Evolutionary conservation across 352 stramenopile genomes (phyloP).

Genomic region (Phytopythium ostracodes): DNA sequence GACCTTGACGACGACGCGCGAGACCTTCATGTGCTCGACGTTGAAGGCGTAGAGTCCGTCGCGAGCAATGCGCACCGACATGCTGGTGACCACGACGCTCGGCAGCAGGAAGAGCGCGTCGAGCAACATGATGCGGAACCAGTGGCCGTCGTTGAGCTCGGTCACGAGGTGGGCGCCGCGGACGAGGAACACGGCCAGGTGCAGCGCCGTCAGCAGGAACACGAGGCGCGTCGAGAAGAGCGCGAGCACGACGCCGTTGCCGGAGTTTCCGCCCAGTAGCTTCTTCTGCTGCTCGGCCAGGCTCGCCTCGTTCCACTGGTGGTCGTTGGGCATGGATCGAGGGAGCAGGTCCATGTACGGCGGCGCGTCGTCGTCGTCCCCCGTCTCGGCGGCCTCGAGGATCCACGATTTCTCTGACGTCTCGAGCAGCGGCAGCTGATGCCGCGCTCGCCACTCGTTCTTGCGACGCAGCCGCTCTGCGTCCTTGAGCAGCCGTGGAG

Average conservation of each 20-base stretch:
- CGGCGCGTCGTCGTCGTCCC: conserved; percentile 31
- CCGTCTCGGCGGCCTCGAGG: conserved; percentile 23
- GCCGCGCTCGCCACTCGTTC: conserved; percentile 44
- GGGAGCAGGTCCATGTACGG: conserved; percentile 49
- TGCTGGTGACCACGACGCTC: conserved; percentile 52
- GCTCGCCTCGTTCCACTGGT: conserved; percentile 33
- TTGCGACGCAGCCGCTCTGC: conserved; percentile 56
- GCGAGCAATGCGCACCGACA: conserved; percentile 60
- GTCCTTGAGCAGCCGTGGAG: conserved; percentile 46
- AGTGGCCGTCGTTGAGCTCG: conserved; percentile 4
- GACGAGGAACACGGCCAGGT: conserved; percentile 60
- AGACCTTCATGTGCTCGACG: conserved; percentile 70
- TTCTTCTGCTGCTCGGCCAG: conserved; percentile 34
- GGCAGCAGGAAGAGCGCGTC: conserved; percentile 46
- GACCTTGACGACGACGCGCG: conserved; percentile 60
- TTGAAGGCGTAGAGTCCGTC: conserved; percentile 73
- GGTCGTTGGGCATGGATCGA: conserved; percentile 12
- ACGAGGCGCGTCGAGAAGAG: conserved; percentile 67
- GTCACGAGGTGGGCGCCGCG: conserved; percentile 27
- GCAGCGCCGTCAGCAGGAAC: conserved; percentile 69
- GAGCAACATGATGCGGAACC: conserved; percentile 22
- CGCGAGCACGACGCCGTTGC: conserved; percentile 54
- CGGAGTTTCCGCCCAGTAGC: conserved; percentile 33
- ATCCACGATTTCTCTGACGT: conserved; percentile 46
- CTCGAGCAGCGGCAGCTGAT: conserved; percentile 28